Percentiles rank a stretch among this genome's conserved stretches.
phyloP scores from a whole-genome alignment of 2,329 filamentous ascomycete genomes.

The Xylariales sp. region DNA sequence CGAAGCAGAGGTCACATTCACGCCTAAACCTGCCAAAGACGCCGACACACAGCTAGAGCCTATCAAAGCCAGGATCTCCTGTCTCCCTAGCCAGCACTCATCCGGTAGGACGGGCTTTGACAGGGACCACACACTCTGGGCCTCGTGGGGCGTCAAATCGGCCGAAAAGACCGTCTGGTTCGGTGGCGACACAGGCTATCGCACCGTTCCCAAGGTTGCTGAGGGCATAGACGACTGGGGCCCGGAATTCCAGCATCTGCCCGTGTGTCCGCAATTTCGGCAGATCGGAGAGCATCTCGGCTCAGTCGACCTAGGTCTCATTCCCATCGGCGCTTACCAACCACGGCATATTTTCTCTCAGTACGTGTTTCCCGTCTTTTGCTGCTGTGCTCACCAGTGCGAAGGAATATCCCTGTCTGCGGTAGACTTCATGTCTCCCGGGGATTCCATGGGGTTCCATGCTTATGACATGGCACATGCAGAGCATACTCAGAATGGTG shows the following conservation, averaged over 20 bases:
- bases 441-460: not conserved
- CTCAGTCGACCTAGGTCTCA: slow-evolving; percentile 89
- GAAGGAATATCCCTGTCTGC: not conserved
- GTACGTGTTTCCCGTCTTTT: slow-evolving; percentile 2
- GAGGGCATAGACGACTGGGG: slow-evolving; percentile 76
- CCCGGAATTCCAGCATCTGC: slow-evolving; percentile 72
- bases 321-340: slow-evolving; percentile 91
- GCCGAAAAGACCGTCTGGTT: slow-evolving; percentile 85
- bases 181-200: slow-evolving; percentile 90
- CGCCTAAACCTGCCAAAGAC: slow-evolving; percentile 45
- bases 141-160: slow-evolving; percentile 83
- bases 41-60: slow-evolving; percentile 52
- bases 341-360: slow-evolving; percentile 78
- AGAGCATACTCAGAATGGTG: not conserved
- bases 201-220: slow-evolving; percentile 75
- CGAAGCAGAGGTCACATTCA: slow-evolving; percentile 76
- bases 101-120: slow-evolving; percentile 77
- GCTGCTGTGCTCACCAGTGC: not conserved
- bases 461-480: not conserved
- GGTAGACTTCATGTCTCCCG: not conserved
- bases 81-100: slow-evolving; percentile 86
- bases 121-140: slow-evolving; percentile 83
- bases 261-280: slow-evolving; percentile 84
- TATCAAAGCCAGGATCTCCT: slow-evolving; percentile 79
- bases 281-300: slow-evolving; percentile 84